phyloP scores from a whole-genome alignment of 345 rosid species.

The Rhodomyrtus tomentosa region DNA sequence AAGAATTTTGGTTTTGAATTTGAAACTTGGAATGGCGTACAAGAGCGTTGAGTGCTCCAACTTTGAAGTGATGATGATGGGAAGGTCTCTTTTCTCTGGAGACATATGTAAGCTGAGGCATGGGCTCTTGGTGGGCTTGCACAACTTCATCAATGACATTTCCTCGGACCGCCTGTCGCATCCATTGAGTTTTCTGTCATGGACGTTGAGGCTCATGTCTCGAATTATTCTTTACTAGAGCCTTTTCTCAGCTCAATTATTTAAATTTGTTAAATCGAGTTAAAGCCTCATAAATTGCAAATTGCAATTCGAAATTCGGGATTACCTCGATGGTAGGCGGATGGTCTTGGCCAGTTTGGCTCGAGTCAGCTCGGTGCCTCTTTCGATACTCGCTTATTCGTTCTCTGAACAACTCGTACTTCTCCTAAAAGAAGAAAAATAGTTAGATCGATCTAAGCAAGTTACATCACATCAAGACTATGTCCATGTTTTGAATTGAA shows the following conservation, averaged over 20 bases:
- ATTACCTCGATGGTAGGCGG: constrained; percentile 15
- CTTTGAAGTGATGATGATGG: constrained; percentile 31
- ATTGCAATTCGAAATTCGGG: not conserved
- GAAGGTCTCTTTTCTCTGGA: constrained; percentile 38
- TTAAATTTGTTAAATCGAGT: not conserved
- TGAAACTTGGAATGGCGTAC: constrained; percentile 4
- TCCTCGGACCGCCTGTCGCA: not conserved
- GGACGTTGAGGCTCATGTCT: not conserved
- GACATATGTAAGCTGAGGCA: constrained; percentile 30
- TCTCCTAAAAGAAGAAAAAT: not conserved
- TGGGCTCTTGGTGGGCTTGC: not conserved
- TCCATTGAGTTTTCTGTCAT: not conserved
- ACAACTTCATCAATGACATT: not conserved
- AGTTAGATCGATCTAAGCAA: not conserved
- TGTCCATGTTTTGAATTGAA: not conserved
- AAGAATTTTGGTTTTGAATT: not conserved
- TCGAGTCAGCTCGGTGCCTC: not conserved
- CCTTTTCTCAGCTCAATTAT: not conserved
- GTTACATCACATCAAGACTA: too few relatives aligned
- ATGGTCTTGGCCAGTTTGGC: constrained; percentile 3
- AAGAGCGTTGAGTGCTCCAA: constrained; percentile 43
- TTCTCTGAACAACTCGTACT: constrained; percentile 13
- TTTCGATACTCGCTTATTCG: constrained; percentile 1
- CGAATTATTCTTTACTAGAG: not conserved
- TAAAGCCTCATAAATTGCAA: not conserved